Evolutionary conservation across 148 eudicot genomes (phyloP), one percentile per base, ranked within the genome.

Genomic region (Agrostemma githago): DNA sequence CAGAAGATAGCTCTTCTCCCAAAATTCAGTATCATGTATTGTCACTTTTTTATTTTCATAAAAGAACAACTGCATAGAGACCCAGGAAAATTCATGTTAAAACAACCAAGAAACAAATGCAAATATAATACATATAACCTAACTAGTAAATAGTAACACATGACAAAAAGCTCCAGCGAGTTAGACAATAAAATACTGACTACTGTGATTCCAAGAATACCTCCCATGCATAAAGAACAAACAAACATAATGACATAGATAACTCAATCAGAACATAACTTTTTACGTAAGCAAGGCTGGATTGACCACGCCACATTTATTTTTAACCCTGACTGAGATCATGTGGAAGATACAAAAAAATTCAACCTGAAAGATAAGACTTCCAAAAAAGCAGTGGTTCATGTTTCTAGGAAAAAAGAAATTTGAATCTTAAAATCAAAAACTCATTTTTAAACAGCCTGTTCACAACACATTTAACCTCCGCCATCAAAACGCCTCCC

Each of bases 1-100:
- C 63, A 79, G 76, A 68, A 86, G 80, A 78, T 86, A 90, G 83
- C 98, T 92, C 83, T 87, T 88, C 82, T 95, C 98, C 98, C 98
- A 95, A 72, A 92, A 95, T 72, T 89, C 93, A 77, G 98, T 87
- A 79, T 92, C 96, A 66, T 81, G 85, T 60, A 92, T 77, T 73
- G 90, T 84, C 77, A 90, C 88, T 72, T 79, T 76, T 81, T 83
- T 85, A 79, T 95, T 94, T 48, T 88, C 93, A 87, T 87, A 85
- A 75, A 95, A 95, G 82, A 92, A 95, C 85, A 95, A 74, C 98
- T 95, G 92, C 77, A 82, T 26, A 43, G 51, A 53, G 71, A 73
- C 62, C 71, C 68, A 51, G 40, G 4, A 44, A 58, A 11, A 51
- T 43, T 37, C 6, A 66, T 19, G 41, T 58, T 51, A 71, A 43